Evolutionary conservation across 83 land plant species (phyloP), one percentile per base, ranked within the genome.

Genomic region (Picea abies): DNA sequence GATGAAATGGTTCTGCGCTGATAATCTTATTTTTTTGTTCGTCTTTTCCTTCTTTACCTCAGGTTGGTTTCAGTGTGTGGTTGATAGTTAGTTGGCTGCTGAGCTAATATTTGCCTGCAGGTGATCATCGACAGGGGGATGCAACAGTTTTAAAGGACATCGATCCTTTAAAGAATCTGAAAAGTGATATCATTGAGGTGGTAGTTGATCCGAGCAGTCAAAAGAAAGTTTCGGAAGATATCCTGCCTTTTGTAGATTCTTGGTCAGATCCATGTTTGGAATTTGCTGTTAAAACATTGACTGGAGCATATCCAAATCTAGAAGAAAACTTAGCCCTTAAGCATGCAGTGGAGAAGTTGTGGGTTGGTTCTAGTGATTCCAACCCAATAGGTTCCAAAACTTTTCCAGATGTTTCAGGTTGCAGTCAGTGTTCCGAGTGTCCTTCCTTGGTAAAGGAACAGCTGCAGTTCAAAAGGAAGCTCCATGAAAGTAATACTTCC

Each of bases 71-170:
- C n/a, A 39, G 56, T 37, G 56, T 52, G 56, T 39, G 8, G 14
- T 35, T 41, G 76, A 72, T 72, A 39, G 49, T 37, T 41, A 72
- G 76, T 41, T 72, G 11, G 12, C 49, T 72, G 47, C 76, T 72
- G 52, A 72, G 25, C 76, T 72, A 41, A 72, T 72, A 39, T n/a
- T 39, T 72, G 56, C 56, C 23, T 72, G 76, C 76, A 72, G 76
- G 39, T 72, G 76, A 72, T 72, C 76, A 72, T 72, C 56, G 20
- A 72, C 76, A 72, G 76, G 76, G 49, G 76, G 52, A n/a, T 37
- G n/a, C 76, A 72, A 44, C 49, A 39, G 25, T n/a, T 49, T 39
- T 72, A 20, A 69, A 72, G 56, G 56, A 72, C 52, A 41, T 4
- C 4, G 9, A 20, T 72, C 52, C 44, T 17, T 72, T 49, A 44